phyloP scores from a whole-genome alignment of 805 yeast genomes.

The Wickerhamiella kurtzmanii region DNA sequence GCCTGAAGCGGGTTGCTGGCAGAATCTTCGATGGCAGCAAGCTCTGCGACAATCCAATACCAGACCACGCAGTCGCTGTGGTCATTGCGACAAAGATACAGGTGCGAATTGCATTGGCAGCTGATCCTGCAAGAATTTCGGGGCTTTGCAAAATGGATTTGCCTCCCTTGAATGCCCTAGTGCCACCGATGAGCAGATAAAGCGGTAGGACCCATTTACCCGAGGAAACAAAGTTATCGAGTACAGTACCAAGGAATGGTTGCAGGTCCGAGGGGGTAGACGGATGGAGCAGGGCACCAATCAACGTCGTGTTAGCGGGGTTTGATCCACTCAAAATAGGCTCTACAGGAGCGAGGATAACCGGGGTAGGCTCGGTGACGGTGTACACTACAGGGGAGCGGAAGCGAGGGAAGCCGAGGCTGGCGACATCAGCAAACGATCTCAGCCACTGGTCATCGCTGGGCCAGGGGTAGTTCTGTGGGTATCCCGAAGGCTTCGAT shows the following conservation, averaged over 20 bases:
- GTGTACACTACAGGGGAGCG: slow-evolving; percentile 22
- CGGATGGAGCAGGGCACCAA: slow-evolving; percentile 26
- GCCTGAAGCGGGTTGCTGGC: slow-evolving; percentile 25
- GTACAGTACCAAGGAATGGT: slow-evolving; percentile 18
- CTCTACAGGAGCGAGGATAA: slow-evolving; percentile 11
- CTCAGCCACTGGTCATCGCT: slow-evolving; percentile 21
- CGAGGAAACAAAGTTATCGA: slow-evolving; percentile 17
- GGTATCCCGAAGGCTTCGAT: slow-evolving; percentile 21
- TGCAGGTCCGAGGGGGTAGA: slow-evolving; percentile 17
- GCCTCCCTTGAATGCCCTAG: slow-evolving; percentile 2
- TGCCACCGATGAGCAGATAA: slow-evolving; percentile 17
- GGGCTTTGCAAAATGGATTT: background rate
- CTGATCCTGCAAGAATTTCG: slow-evolving; percentile 1
- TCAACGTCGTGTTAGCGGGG: slow-evolving; percentile 22
- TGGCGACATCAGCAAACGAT: slow-evolving; percentile 23
- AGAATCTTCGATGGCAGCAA: slow-evolving; percentile 22
- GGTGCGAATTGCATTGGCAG: slow-evolving; percentile 20
- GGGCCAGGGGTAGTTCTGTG: slow-evolving; percentile 25
- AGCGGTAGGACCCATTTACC: slow-evolving; percentile 22
- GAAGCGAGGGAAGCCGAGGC: slow-evolving; percentile 24
- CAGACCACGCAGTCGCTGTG: slow-evolving; percentile 29
- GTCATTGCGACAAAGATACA: slow-evolving; percentile 25
- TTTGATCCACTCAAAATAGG: slow-evolving; percentile 21
- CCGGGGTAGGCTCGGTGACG: slow-evolving; percentile 12
- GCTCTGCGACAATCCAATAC: slow-evolving; percentile 26